Evolutionary conservation across 1,284 basidiomycete genomes (phyloP), one percentile per base, ranked within the genome.

Genomic region (Ustilago cynodontis): DNA sequence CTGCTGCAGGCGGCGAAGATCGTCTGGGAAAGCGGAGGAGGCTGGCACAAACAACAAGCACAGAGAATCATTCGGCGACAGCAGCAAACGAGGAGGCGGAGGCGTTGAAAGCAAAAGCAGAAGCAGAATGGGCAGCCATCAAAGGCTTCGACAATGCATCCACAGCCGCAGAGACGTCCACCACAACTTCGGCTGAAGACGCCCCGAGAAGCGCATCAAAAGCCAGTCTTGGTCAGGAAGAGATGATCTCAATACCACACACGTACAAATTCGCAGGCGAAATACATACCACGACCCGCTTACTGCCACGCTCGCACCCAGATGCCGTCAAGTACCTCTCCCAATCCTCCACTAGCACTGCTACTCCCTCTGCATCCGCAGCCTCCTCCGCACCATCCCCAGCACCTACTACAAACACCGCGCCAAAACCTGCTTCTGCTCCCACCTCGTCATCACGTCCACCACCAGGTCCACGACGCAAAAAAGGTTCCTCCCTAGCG

Each of bases 261-360:
- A 74, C 72, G 0, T 81, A 77, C 66, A 74, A 68, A 26, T 82
- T 82, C 31, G 79, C 80, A 10, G 79, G 79, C 18, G 71, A 81
- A 22, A 18, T 73, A 1, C 61, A 70, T 29, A 68, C 54, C 6
- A 59, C 66, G 2, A 63, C 50, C 0, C 68, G 66, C 14, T 39
- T 77, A 1, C 56, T 82, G 3, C 80, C 79, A 13, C 52, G 69
- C 14, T 71, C 79, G 2, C 77, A 81, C 47, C 79, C 80, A 14
- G 79, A 81, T 14, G 75, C 78, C 11, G 53, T 78, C 52, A 68
- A 74, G 47, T 77, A 67, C 43, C 69, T 82, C 57, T 22, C 67
- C 8, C 61, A 64, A 35, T 45, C 53, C 35, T 24, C 71, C 11
- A 13, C 59, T 10, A 22, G 31, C 20, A 16, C 60, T 20, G 10